Conservation (phyloP, 139 green algal species). For the Choricystis sp. region DNA sequence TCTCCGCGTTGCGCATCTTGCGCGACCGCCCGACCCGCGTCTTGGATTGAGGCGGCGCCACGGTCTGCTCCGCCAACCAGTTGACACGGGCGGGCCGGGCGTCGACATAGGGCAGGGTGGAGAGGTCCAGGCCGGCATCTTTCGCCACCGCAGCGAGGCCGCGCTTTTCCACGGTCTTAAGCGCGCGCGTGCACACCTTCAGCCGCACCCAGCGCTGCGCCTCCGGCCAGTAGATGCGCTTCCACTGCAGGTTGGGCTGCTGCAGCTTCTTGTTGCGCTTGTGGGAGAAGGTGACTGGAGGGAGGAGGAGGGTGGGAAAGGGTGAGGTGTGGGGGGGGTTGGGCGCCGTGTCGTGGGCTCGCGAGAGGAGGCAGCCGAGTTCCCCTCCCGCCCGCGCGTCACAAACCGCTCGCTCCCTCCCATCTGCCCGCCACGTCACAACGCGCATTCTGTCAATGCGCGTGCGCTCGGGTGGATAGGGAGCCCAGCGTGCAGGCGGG, state of each 20-base stretch:
- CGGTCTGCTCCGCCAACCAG: constrained; percentile 19
- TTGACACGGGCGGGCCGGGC: constrained; percentile 17
- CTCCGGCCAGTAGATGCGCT: constrained; percentile 45
- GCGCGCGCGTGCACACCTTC: constrained; percentile 49
- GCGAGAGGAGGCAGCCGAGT: no score
- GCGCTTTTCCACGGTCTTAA: constrained; percentile 74
- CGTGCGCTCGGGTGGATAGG: no score
- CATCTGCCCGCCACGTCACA: no score
- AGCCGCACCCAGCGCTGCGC: constrained; percentile 57
- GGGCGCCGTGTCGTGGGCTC: no score
- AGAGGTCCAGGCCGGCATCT: constrained; percentile 74
- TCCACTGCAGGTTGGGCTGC: constrained; percentile 79
- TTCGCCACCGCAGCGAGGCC: constrained; percentile 79
- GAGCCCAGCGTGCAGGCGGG: no score
- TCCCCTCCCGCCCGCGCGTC: no score
- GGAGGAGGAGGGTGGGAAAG: not conserved
- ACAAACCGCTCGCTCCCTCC: no score
- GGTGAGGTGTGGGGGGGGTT: no score
- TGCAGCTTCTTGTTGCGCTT: constrained; percentile 94
- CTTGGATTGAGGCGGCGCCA: constrained; percentile 20
- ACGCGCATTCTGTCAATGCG: no score
- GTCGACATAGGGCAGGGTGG: constrained; percentile 65
- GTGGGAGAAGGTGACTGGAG: constrained; percentile 85
- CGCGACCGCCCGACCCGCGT: constrained; percentile 24
- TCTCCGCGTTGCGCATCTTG: constrained; percentile 81